Percentiles rank a stretch among this genome's conserved stretches.
Evolutionary conservation across 208 protist genomes (phyloP).

Genomic region (Trypanosoma theileri): DNA sequence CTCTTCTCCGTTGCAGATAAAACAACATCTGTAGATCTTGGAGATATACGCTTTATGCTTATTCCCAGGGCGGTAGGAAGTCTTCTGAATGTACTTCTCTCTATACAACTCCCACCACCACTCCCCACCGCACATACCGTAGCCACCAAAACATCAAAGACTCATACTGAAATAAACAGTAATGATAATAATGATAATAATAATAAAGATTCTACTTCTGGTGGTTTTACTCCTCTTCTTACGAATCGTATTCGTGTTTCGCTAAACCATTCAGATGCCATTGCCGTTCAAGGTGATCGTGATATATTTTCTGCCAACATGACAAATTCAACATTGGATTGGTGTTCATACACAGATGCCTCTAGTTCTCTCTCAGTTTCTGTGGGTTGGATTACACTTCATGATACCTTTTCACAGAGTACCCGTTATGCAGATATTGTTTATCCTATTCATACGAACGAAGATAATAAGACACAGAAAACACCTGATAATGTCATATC

Average conservation of each 20-base stretch:
- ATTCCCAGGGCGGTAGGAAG: slow-evolving; percentile 65
- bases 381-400: slow-evolving; percentile 52
- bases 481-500: slow-evolving; percentile 12
- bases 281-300: slow-evolving; percentile 39
- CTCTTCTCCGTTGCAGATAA: slow-evolving; percentile 33
- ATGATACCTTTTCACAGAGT: slow-evolving; percentile 36
- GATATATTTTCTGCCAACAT: slow-evolving; percentile 50
- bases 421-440: slow-evolving; percentile 56
- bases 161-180: background rate
- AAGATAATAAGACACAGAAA: slow-evolving; percentile 1
- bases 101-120: slow-evolving; percentile 49
- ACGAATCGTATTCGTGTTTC: slow-evolving; percentile 4
- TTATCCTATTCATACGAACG: slow-evolving; percentile 28
- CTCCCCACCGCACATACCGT: background rate
- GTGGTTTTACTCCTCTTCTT: background rate
- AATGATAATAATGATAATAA: background rate
- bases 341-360: slow-evolving; percentile 37
- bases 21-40: slow-evolving; percentile 33
- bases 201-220: background rate
- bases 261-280: slow-evolving; percentile 7
- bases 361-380: slow-evolving; percentile 37
- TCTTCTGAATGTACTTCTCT: slow-evolving; percentile 73
- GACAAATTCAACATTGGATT: slow-evolving; percentile 26
- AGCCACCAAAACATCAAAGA: background rate
- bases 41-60: slow-evolving; percentile 50